Conservation (phyloP, 495 filamentous ascomycete genomes). For the Lichenothelia convexa region DNA sequence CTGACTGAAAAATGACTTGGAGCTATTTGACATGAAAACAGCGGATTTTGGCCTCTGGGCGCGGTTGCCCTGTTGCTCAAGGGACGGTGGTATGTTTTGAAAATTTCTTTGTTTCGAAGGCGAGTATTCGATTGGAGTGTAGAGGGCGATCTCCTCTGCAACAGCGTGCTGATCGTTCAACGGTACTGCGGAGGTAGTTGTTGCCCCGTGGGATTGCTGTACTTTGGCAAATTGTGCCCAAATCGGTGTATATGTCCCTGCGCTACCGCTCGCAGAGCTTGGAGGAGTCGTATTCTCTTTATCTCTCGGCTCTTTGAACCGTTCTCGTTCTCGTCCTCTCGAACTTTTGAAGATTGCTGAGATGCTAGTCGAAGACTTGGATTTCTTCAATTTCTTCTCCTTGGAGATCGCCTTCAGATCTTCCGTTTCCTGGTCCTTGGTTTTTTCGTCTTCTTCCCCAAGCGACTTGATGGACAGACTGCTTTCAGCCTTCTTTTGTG, state of each 20-base stretch:
- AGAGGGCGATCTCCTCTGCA: slow-evolving; percentile 42
- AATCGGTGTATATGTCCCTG: slow-evolving; percentile 45
- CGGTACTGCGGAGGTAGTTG: slow-evolving; percentile 18
- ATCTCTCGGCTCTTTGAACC: slow-evolving; percentile 31
- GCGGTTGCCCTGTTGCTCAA: slow-evolving; percentile 21
- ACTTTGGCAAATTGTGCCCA: slow-evolving; percentile 55
- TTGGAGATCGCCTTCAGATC: slow-evolving; percentile 27
- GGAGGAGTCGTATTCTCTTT: slow-evolving; percentile 60
- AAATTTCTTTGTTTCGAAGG: slow-evolving; percentile 50
- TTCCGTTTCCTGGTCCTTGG: slow-evolving; percentile 17
- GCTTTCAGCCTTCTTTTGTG: slow-evolving; percentile 47
- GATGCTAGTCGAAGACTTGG: slow-evolving; percentile 67
- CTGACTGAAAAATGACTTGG: neutral
- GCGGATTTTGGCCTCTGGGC: slow-evolving; percentile 35
- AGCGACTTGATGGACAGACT: slow-evolving; percentile 47
- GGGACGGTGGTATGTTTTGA: slow-evolving; percentile 36
- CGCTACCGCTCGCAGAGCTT: slow-evolving; percentile 29
- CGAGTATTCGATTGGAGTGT: slow-evolving; percentile 41
- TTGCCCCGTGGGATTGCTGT: slow-evolving; percentile 26
- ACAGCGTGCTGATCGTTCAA: slow-evolving; percentile 25
- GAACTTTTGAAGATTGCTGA: slow-evolving; percentile 40
- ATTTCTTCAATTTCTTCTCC: slow-evolving; percentile 51
- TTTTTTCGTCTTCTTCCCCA: slow-evolving; percentile 35
- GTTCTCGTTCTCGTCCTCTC: slow-evolving; percentile 24
- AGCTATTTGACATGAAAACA: slow-evolving; percentile 14